These are phyloP conservation scores for Leccinellum luteum DNA, from an alignment of 768 basidiomycete species.

Conservation along the genomic window DNA sequence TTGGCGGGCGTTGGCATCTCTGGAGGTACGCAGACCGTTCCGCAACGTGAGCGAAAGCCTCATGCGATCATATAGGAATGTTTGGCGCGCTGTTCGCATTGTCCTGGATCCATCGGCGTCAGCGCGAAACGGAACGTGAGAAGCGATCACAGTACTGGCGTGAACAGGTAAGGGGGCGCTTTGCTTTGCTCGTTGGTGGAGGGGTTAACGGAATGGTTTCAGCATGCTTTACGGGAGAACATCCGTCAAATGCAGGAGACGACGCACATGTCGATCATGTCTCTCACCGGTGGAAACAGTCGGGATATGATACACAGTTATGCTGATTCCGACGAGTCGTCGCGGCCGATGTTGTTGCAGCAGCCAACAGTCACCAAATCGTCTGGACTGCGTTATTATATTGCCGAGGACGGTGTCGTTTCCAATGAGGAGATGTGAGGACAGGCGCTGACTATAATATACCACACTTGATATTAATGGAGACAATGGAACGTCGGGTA, in stretches of 20 bases:
- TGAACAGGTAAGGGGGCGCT: conserved; percentile 59
- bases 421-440: not conserved
- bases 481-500: too few species aligned
- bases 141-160: conserved; percentile 88
- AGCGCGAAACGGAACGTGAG: conserved; percentile 74
- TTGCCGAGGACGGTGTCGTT: conserved; percentile 26
- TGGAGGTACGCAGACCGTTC: conserved; percentile 48
- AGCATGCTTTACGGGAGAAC: conserved; percentile 81
- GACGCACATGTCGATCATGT: conserved; percentile 63
- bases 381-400: conserved; percentile 54
- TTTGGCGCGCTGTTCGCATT: conserved; percentile 64
- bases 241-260: conserved; percentile 77
- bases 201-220: not conserved
- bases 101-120: conserved; percentile 67
- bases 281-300: conserved; percentile 43
- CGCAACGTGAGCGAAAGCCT: not conserved
- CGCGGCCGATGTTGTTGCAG: conserved; percentile 52
- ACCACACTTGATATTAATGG: too few species aligned
- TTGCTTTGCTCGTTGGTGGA: not conserved
- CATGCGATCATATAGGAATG: conserved; percentile 54
- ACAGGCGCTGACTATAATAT: too few species aligned
- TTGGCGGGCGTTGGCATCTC: conserved; percentile 70
- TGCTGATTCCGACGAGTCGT: conserved; percentile 51
- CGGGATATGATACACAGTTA: conserved; percentile 51
- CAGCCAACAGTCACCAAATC: conserved; percentile 40